Evolutionary conservation across 768 basidiomycete species (phyloP).

Genomic region (Pisolithus sp.): DNA sequence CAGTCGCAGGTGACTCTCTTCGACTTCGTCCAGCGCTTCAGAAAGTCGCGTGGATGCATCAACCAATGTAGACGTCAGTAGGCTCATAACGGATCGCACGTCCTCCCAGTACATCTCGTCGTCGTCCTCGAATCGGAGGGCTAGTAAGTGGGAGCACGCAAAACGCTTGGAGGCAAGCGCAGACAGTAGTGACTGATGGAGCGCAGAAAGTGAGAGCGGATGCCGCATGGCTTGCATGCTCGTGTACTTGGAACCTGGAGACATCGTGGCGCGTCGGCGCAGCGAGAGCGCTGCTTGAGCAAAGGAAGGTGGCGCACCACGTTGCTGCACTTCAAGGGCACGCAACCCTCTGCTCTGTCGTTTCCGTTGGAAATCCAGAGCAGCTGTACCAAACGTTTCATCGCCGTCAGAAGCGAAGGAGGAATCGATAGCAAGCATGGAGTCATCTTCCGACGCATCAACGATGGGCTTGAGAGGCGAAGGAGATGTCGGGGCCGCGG

Average conservation of each 20-base stretch:
- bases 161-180: conserved; percentile 70
- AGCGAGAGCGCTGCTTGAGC: conserved; percentile 9
- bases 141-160: conserved; percentile 73
- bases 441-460: conserved; percentile 35
- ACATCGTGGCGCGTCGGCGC: conserved; percentile 26
- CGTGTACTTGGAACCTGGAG: conserved; percentile 57
- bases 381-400: conserved; percentile 53
- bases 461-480: conserved; percentile 16
- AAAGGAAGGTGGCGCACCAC: conserved; percentile 9
- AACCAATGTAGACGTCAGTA: conserved; percentile 60
- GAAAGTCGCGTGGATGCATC: conserved; percentile 59
- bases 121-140: conserved; percentile 66
- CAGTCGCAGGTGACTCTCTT: conserved; percentile 40
- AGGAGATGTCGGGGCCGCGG: conserved; percentile 38
- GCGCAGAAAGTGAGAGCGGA: conserved; percentile 58
- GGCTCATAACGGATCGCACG: conserved; percentile 64
- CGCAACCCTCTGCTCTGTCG: conserved; percentile 46
- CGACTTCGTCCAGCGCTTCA: conserved; percentile 57
- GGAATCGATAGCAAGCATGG: conserved; percentile 14
- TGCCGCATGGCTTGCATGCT: conserved; percentile 53
- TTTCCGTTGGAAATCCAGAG: conserved; percentile 53
- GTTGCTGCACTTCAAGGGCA: conserved; percentile 34
- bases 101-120: conserved; percentile 84
- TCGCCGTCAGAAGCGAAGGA: conserved; percentile 19
- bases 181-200: conserved; percentile 56